Evolutionary conservation across 768 basidiomycete species (phyloP), one percentile per base, ranked within the genome.

Genomic region (Tylopilus vinaceipallidus): DNA sequence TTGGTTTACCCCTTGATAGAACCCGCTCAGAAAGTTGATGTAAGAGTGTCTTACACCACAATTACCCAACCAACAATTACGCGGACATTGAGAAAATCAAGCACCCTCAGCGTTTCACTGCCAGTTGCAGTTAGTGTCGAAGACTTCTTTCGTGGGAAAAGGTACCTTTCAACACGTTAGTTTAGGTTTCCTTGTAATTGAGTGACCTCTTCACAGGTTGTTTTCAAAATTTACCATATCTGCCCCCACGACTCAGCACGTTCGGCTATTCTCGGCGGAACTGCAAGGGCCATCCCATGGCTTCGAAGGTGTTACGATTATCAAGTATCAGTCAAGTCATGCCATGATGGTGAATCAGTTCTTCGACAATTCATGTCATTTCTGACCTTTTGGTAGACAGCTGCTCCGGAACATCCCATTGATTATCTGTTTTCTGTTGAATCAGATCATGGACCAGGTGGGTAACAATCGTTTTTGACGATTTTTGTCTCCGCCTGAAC

Each of bases 71-170:
- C 83, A 1, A 68, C 68, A 3, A 55, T 85, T 5, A 66, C 67
- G 14, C 78, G 92, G 32, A 77, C 67, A 6, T 65, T 91, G 23
- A 73, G 71, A 33, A 73, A 80, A 26, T 75, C 79, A 12, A 77
- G 80, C 49, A 67, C 75, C 3, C 73, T 95, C 4, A 74, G 78
- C 13, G 83, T 86, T 7, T 77, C 86, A 0, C 74, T 98, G 4
- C 95, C 95, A 0, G 75, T 99, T 37, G 82, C 88, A 3, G 89
- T 98, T 50, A 97, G 95, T 50, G 95, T 98, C 0, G 90, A 98
- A 68, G 97, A 99, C 65, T 95, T 92, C 68, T 98, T 98, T 75
- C 83, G 95, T 19, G 86, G 87, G 23, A 75, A 81, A 48, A 84
- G 83, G 95, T 93, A 32, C 6, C 12, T 27, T 47, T 34, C 29